These are phyloP conservation scores for Plasmodium fragile DNA, from an alignment of 169 alveolate species.

Conservation along the genomic window DNA sequence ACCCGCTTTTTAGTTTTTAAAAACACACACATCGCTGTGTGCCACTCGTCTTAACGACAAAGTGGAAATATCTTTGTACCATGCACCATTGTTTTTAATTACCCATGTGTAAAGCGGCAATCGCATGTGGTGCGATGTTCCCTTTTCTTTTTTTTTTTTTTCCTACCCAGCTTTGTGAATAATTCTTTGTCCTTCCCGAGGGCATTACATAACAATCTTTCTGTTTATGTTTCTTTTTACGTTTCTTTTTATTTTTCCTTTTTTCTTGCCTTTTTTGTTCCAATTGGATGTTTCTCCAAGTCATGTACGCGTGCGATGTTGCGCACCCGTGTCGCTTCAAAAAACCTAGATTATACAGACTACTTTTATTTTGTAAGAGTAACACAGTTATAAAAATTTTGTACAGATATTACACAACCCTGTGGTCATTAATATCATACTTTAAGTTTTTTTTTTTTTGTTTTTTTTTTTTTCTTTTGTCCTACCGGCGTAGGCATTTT, in stretches of 20 bases:
- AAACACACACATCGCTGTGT: neutral
- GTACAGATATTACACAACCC: constrained; percentile 14
- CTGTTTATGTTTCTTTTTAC: neutral
- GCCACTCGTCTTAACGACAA: neutral
- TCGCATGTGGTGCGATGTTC: neutral
- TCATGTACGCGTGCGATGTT: neutral
- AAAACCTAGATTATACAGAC: neutral
- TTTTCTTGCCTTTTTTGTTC: neutral
- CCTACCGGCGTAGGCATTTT: neutral
- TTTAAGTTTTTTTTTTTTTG: neutral
- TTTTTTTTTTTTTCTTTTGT: neutral
- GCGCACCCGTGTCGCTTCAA: neutral
- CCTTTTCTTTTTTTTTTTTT: neutral
- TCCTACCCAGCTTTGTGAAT: neutral
- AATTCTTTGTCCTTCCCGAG: neutral
- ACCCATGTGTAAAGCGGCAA: neutral
- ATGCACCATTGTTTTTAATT: neutral
- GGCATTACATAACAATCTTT: neutral
- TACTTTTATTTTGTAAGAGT: neutral
- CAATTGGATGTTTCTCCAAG: neutral
- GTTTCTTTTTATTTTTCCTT: neutral
- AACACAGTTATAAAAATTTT: neutral
- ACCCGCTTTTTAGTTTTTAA: constrained; percentile 5
- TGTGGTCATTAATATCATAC: neutral
- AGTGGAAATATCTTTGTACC: neutral